Conservation (phyloP, 306 rosid genomes). For the Gastrolobium bilobum region DNA sequence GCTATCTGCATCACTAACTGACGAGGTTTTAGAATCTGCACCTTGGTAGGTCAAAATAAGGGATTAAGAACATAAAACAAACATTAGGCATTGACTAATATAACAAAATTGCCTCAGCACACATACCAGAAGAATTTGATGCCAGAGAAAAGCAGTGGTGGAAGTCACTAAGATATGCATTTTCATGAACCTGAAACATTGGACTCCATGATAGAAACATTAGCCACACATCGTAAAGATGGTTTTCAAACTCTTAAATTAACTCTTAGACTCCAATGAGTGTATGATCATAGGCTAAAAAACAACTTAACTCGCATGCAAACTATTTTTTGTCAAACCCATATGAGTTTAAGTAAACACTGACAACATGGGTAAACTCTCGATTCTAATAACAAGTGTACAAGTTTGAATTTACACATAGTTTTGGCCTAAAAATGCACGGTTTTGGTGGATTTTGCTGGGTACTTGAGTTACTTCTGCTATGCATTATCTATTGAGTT, state of each 20-base stretch:
- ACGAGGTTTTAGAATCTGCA: conserved; percentile 26
- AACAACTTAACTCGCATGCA: background rate
- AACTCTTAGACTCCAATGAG: conserved; percentile 7
- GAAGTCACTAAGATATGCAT: conserved; percentile 87
- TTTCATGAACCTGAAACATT: conserved; percentile 92
- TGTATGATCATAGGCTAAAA: background rate
- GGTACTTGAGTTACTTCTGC: background rate
- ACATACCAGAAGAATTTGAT: conserved; percentile 79
- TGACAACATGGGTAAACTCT: background rate
- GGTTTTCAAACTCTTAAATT: conserved; percentile 27
- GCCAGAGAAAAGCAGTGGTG: conserved; percentile 93
- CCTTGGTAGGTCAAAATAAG: conserved; percentile 29
- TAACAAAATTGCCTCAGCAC: conserved; percentile 8
- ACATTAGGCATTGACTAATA: conserved; percentile 13
- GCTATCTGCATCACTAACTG: conserved; percentile 24
- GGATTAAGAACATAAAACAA: conserved; percentile 29
- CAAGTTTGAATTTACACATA: background rate
- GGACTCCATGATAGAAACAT: conserved; percentile 34
- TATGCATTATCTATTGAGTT: conserved; percentile 11
- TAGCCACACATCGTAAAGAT: conserved; percentile 1
- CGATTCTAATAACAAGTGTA: background rate
- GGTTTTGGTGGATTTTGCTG: background rate
- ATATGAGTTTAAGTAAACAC: background rate
- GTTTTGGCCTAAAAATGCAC: background rate
- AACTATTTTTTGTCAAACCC: conserved; percentile 10